Base-by-base conservation (phyloP, 208 protist species). In the Crithidia bombi region DNA sequence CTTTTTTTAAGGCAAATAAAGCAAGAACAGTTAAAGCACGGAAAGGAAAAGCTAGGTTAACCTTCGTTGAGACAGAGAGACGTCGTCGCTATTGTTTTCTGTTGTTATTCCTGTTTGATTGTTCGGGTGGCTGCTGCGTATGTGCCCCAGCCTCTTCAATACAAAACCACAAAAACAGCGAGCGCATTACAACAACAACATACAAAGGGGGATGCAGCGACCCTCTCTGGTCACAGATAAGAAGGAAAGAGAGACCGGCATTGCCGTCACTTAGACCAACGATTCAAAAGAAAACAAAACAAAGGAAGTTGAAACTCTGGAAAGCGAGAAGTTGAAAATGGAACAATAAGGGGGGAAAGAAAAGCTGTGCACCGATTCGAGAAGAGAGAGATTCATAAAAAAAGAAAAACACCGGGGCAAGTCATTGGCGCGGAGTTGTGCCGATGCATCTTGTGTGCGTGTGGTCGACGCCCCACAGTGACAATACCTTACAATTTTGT, bases 281-380 rank as follows among this genome's bases (percentile, higher is more conserved):
- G 28, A 38, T 19, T 32, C 32, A 52, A 59, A 49, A 12, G 35
- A 43, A 35, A 32, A 39, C 26, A 47, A 56, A 46, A 49, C 30
- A 28, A 23, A 58, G 1, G 26, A 51, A 68, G 63, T 58, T 56
- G 51, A 39, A 11, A 49, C 39, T 69, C 41, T 69, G 25, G 26
- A 28, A 32, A 49, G 12, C 47, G 50, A 69, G 64, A 51, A 66
- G 61, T 66, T 66, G 61, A 50, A 35, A 14, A 19, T 21, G 21
- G 21, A 51, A 58, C 5, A 62, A 73, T 65, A 41, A 55, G 33
- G 9, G 38, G 36, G 30, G 54, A 19, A 62, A 30, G 23, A 32
- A 62, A 28, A 65, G 32, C n/a, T n/a, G n/a, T n/a, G 44, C 28
- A 54, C 25, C 30, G 30, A 30, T 56, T 44, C 36, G 30, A 52